These are phyloP conservation scores for Aspergillus funiculosus DNA, from an alignment of 495 filamentous ascomycete genomes.

Conservation along the genomic window DNA sequence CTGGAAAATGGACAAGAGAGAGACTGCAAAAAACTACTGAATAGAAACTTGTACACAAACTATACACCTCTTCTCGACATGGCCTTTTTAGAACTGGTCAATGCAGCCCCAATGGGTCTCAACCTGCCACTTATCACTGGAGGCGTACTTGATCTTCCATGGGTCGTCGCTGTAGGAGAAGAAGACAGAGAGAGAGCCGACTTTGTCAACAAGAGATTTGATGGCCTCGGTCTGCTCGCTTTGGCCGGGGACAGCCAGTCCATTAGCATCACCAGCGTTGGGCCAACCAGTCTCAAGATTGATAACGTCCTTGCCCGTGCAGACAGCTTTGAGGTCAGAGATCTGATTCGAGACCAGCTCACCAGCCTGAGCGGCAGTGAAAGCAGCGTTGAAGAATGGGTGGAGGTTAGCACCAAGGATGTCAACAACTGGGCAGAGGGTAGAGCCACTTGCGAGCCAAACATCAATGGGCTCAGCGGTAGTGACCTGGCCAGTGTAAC, in stretches of 20 bases:
- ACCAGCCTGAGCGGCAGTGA: conserved; percentile 60
- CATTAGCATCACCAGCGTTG: conserved; percentile 59
- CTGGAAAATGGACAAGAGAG: background rate
- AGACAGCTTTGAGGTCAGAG: conserved; percentile 56
- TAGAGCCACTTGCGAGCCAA: conserved; percentile 49
- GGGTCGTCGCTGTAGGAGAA: conserved; percentile 74
- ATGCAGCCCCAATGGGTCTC: conserved; percentile 76
- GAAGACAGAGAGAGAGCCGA: conserved; percentile 59
- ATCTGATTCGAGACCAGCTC: conserved; percentile 65
- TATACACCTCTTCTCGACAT: conserved; percentile 11
- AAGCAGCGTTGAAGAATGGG: conserved; percentile 80
- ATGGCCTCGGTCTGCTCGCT: conserved; percentile 68
- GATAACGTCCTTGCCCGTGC: conserved; percentile 58
- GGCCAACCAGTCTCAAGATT: conserved; percentile 95
- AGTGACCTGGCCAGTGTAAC: conserved; percentile 72
- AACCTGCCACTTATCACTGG: conserved; percentile 57
- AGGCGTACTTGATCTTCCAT: conserved; percentile 59
- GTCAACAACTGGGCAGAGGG: conserved; percentile 70
- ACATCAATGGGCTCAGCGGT: conserved; percentile 80
- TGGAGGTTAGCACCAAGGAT: conserved; percentile 80
- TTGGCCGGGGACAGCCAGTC: conserved; percentile 60
- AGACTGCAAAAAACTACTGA: conserved; percentile 14
- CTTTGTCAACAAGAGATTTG: conserved; percentile 51
- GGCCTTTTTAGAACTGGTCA: conserved; percentile 42
- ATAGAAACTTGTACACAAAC: conserved; percentile 16